Conservation (phyloP, 208 protist genomes). For the Phytomonas francai region DNA sequence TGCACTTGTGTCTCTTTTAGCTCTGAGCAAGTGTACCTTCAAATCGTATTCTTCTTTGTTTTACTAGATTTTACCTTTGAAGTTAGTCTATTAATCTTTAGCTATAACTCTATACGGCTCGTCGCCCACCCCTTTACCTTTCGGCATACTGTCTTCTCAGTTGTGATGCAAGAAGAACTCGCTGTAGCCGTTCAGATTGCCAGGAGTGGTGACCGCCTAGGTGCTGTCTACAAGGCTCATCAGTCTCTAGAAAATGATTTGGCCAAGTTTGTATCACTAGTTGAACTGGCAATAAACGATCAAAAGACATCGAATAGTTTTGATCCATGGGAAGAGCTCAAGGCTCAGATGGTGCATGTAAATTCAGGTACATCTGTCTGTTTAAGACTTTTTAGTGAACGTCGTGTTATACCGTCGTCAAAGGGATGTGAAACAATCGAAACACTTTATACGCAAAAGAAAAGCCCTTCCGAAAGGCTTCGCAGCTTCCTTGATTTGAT, state of each 20-base stretch:
- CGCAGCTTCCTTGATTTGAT: constrained; percentile 27
- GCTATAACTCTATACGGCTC: background rate
- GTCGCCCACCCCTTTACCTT: background rate
- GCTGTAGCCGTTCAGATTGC: background rate
- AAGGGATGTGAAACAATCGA: constrained; percentile 39
- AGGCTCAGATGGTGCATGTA: constrained; percentile 16
- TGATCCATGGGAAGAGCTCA: constrained; percentile 34
- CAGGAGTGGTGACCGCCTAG: background rate
- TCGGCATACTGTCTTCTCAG: background rate
- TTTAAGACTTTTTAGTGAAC: constrained; percentile 56
- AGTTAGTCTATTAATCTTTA: background rate
- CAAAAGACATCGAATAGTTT: constrained; percentile 16
- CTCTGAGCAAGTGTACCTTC: background rate
- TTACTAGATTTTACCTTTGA: background rate
- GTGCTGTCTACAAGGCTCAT: constrained; percentile 15
- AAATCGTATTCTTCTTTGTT: background rate
- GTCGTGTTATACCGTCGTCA: constrained; percentile 16
- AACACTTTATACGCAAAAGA: constrained; percentile 35
- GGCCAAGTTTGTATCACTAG: constrained; percentile 5
- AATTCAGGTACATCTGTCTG: constrained; percentile 26
- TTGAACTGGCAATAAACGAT: background rate
- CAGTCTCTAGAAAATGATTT: constrained; percentile 23
- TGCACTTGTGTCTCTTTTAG: background rate
- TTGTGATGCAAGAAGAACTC: background rate
- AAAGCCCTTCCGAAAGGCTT: constrained; percentile 21